phyloP scores from a whole-genome alignment of 805 yeast species.

The Scheffersomyces amazonensis region DNA sequence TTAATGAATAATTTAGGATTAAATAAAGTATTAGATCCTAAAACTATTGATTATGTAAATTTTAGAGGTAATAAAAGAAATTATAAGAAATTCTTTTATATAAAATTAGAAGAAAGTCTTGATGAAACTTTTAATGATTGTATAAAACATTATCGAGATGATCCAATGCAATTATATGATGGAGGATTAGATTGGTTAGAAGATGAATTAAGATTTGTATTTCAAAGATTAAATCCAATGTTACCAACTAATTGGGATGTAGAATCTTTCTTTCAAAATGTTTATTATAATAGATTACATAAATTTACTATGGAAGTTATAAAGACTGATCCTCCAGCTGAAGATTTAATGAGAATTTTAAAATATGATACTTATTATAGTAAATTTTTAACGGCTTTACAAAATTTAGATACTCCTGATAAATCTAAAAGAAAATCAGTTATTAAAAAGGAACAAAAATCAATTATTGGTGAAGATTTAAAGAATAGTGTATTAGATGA shows the following conservation, averaged over 20 bases:
- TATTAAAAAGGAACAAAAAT: slow-evolving; percentile 38
- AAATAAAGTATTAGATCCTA: slow-evolving; percentile 9
- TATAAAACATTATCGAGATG: slow-evolving; percentile 47
- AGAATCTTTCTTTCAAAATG: slow-evolving; percentile 54
- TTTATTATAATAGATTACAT: slow-evolving; percentile 68
- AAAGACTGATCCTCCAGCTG: slow-evolving; percentile 75
- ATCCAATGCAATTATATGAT: slow-evolving; percentile 59
- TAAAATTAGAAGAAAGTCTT: slow-evolving; percentile 57
- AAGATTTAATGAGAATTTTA: slow-evolving; percentile 66
- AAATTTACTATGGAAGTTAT: slow-evolving; percentile 61
- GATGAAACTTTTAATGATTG: slow-evolving; percentile 67
- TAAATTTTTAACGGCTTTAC: slow-evolving; percentile 28
- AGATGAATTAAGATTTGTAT: slow-evolving; percentile 69
- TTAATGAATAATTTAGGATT: slow-evolving; percentile 31
- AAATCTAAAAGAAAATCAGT: slow-evolving; percentile 14
- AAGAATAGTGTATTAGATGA: slow-evolving; percentile 75
- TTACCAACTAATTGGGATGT: slow-evolving; percentile 79
- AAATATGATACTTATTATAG: slow-evolving; percentile 71
- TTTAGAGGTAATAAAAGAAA: slow-evolving; percentile 46
- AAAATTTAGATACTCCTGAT: slow-evolving; percentile 13
- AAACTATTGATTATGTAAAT: slow-evolving; percentile 23
- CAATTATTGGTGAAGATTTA: slow-evolving; percentile 68
- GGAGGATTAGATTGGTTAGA: slow-evolving; percentile 74
- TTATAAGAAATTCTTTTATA: slow-evolving; percentile 60
- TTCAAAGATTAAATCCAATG: slow-evolving; percentile 51